Conservation (phyloP, 2,329 filamentous ascomycete species). For the Pyricularia sp. region DNA sequence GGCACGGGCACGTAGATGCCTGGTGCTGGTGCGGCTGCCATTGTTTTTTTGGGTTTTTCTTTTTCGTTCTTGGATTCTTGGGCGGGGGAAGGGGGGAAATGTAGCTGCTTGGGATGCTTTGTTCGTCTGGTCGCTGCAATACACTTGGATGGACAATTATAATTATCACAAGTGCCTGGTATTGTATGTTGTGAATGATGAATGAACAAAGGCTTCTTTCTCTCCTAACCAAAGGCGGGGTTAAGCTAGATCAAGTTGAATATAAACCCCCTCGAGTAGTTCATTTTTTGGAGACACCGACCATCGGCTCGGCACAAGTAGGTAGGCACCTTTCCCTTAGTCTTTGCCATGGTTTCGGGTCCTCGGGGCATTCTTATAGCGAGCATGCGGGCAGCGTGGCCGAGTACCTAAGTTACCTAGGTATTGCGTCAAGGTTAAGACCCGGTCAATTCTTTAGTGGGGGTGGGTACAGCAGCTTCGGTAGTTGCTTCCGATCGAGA, state of each 20-base stretch:
- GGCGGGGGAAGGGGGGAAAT: no score
- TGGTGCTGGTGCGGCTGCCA: conserved; percentile 3
- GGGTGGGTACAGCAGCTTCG: neutral
- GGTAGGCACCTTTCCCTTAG: no score
- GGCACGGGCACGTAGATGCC: conserved; percentile 4
- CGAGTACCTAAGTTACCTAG: no score
- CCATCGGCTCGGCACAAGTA: neutral
- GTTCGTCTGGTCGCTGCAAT: neutral
- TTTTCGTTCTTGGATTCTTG: neutral
- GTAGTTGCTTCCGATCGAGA: neutral
- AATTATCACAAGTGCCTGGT: neutral
- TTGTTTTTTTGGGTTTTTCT: neutral
- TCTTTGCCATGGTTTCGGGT: neutral
- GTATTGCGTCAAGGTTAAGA: neutral
- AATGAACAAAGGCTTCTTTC: neutral
- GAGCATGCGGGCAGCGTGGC: neutral
- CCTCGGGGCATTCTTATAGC: neutral
- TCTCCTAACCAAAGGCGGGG: neutral
- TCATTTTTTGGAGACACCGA: neutral
- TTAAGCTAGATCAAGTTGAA: neutral
- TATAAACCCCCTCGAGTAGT: neutral
- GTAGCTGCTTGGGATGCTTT: neutral
- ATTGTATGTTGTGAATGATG: neutral
- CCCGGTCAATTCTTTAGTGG: neutral
- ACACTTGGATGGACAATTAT: neutral